Evolutionary conservation across 2,329 filamentous ascomycete species (phyloP).

Genomic region (Pyrenophora seminiperda): DNA sequence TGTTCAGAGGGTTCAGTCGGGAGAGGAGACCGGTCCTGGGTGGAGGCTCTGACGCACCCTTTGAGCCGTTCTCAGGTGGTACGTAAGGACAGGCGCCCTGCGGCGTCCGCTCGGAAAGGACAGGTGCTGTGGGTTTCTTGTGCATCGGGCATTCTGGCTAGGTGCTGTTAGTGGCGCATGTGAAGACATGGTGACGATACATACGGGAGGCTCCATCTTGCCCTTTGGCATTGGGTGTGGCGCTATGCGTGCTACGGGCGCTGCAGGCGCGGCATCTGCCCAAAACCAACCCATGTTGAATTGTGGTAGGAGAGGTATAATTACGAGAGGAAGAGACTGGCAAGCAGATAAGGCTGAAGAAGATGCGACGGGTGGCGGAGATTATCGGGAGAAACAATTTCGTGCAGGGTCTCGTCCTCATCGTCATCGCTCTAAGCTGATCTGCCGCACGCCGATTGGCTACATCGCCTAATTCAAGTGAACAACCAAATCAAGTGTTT

Average conservation of each 20-base stretch:
- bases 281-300: conserved; percentile 71
- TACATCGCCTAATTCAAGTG: conserved; percentile 8
- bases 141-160: conserved; percentile 75
- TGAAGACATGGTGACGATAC: conserved; percentile 10
- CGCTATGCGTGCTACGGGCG: conserved; percentile 49
- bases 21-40: conserved; percentile 60
- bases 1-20: conserved; percentile 83
- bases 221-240: conserved; percentile 56
- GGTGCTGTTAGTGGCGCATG: conserved; percentile 27
- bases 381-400: conserved; percentile 44
- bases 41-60: conserved; percentile 39
- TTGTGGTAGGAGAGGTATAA: conserved; percentile 12
- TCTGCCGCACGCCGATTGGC: conserved; percentile 38
- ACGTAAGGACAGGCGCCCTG: conserved; percentile 57
- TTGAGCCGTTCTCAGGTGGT: conserved; percentile 46
- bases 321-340: conserved; percentile 9
- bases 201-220: conserved; percentile 61
- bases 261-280: conserved; percentile 59
- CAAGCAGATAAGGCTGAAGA: conserved; percentile 17
- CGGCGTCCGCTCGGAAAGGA: conserved; percentile 39
- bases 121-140: conserved; percentile 49
- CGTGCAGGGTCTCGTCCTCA: conserved; percentile 34
- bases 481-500: conserved; percentile 8
- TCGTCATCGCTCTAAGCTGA: conserved; percentile 38
- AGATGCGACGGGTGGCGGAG: conserved; percentile 37